Evolutionary conservation across 2,329 filamentous ascomycete genomes (phyloP).

Genomic region (Basipetospora chlamydospora): DNA sequence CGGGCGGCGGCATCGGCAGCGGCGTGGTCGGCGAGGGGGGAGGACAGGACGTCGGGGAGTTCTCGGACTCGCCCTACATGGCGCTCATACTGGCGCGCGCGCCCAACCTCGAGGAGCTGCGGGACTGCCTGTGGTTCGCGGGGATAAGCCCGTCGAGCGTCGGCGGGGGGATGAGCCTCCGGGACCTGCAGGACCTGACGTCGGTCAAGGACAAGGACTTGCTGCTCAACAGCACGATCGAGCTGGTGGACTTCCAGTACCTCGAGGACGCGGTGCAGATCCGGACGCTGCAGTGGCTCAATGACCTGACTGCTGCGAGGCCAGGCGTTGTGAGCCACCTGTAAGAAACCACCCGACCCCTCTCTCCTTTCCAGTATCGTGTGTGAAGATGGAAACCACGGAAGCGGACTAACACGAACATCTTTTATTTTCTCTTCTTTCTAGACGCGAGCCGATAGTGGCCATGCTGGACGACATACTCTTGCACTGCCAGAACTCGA

Average conservation of each 20-base stretch:
- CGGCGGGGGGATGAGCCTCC: slow-evolving; percentile 22
- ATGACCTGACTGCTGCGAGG: slow-evolving; percentile 36
- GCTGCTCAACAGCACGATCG: slow-evolving; percentile 47
- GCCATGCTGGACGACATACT: slow-evolving; percentile 46
- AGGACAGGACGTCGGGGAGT: slow-evolving; percentile 16
- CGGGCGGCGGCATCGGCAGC: slow-evolving; percentile 11
- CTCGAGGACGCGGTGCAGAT: slow-evolving; percentile 49
- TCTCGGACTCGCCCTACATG: slow-evolving; percentile 38
- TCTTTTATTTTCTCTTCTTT: no score
- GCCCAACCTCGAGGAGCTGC: slow-evolving; percentile 41
- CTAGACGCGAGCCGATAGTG: slow-evolving; percentile 40
- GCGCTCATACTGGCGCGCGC: slow-evolving; percentile 43
- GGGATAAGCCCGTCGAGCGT: slow-evolving; percentile 33
- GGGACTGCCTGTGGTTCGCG: slow-evolving; percentile 47
- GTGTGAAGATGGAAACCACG: no score
- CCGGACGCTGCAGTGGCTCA: slow-evolving; percentile 44
- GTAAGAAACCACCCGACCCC: slow-evolving; percentile 24
- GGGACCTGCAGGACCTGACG: slow-evolving; percentile 27
- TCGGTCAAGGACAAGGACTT: slow-evolving; percentile 45
- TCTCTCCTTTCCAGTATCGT: neutral
- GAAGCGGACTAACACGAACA: slow-evolving; percentile 9
- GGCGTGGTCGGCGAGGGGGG: no score
- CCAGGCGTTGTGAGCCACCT: slow-evolving; percentile 43
- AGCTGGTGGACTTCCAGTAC: slow-evolving; percentile 51
- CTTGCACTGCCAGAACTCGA: slow-evolving; percentile 46